Conservation (phyloP, 441 rosid genomes). For the Breynia disticha region DNA sequence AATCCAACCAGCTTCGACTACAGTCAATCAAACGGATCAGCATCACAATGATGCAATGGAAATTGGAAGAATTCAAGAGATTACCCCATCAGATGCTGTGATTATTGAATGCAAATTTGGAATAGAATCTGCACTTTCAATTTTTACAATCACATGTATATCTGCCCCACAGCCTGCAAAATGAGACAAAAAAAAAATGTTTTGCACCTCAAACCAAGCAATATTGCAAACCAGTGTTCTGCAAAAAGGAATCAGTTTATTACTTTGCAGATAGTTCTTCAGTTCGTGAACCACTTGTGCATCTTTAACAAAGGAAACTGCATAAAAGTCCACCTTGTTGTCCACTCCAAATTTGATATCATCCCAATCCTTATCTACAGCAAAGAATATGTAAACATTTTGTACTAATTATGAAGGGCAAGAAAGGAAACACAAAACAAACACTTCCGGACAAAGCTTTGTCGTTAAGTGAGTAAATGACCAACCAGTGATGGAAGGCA, state of each 20-base stretch:
- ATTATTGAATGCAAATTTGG: constrained; percentile 92
- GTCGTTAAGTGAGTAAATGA: constrained; percentile 12
- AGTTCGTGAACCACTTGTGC: constrained; percentile 96
- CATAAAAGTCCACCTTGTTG: constrained; percentile 87
- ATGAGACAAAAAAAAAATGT: constrained; percentile 6
- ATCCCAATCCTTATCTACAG: constrained; percentile 95
- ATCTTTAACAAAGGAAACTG: constrained; percentile 95
- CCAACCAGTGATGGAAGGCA: constrained; percentile 95
- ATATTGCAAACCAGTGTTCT: constrained; percentile 2
- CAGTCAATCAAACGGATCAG: constrained; percentile 1
- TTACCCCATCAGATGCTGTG: constrained; percentile 98
- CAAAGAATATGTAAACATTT: constrained; percentile 13
- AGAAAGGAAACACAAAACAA: not conserved
- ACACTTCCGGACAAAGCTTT: not conserved
- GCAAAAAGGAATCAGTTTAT: constrained; percentile 5
- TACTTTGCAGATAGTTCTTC: constrained; percentile 80
- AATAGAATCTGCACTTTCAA: constrained; percentile 97
- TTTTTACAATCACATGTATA: constrained; percentile 89
- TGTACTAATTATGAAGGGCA: constrained; percentile 2
- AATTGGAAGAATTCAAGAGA: constrained; percentile 18
- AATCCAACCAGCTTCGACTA: too few relatives aligned
- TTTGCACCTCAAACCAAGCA: constrained; percentile 5
- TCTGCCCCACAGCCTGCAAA: constrained; percentile 70
- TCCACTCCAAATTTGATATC: constrained; percentile 96
- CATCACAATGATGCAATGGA: constrained; percentile 12